Conservation (phyloP, 495 filamentous ascomycete genomes). For the Xylaria sp. region DNA sequence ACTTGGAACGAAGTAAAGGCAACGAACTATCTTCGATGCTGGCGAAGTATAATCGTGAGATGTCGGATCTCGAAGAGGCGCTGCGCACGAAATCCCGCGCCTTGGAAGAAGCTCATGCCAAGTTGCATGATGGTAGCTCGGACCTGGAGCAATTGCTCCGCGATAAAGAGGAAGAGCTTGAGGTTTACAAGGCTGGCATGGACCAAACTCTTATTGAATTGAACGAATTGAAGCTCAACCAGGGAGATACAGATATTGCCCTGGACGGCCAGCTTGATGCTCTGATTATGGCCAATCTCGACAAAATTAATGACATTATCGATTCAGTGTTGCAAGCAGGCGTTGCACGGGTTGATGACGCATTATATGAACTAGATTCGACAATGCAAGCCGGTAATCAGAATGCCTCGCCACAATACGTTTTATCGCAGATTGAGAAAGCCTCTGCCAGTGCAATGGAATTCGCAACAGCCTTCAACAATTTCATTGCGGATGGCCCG, state of each 20-base stretch:
- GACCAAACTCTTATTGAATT: slow-evolving; percentile 91
- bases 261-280: slow-evolving; percentile 91
- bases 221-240: slow-evolving; percentile 74
- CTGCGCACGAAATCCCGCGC: slow-evolving; percentile 86
- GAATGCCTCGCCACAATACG: slow-evolving; percentile 94
- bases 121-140: slow-evolving; percentile 78
- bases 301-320: slow-evolving; percentile 96
- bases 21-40: slow-evolving; percentile 93
- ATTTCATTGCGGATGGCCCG: slow-evolving; percentile 95
- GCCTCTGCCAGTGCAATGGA: slow-evolving; percentile 93
- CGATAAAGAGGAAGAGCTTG: slow-evolving; percentile 96
- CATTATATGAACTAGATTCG: slow-evolving; percentile 95
- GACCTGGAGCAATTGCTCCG: slow-evolving; percentile 83
- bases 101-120: slow-evolving; percentile 81
- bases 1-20: slow-evolving; percentile 89
- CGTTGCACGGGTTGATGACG: slow-evolving; percentile 94
- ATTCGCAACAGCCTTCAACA: slow-evolving; percentile 97
- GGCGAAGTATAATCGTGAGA: slow-evolving; percentile 93
- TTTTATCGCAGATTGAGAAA: slow-evolving; percentile 96
- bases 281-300: slow-evolving; percentile 80
- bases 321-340: slow-evolving; percentile 95
- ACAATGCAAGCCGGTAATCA: slow-evolving; percentile 98
- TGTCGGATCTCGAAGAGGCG: slow-evolving; percentile 93
- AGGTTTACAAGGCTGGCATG: slow-evolving; percentile 96
- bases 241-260: slow-evolving; percentile 79